These are phyloP conservation scores for Scedosporium dehoogii DNA, from an alignment of 2,329 filamentous ascomycete genomes.

Conservation along the genomic window DNA sequence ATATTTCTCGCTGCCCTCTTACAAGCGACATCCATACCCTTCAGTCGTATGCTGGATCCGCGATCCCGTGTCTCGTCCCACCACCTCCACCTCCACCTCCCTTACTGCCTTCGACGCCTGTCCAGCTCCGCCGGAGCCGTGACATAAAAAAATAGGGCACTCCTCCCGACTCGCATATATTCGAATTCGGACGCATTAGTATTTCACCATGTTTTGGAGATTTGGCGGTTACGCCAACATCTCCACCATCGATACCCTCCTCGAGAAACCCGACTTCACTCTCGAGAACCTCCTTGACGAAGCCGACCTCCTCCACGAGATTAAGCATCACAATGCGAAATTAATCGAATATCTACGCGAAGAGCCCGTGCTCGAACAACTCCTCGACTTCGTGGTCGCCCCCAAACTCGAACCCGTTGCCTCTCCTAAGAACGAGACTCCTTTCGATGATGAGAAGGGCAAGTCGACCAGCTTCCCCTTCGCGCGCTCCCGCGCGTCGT, in stretches of 20 bases:
- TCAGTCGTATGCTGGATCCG: constrained; percentile 3
- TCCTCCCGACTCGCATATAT: background rate
- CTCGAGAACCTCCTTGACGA: constrained; percentile 95
- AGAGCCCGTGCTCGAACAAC: constrained; percentile 69
- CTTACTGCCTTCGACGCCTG: background rate
- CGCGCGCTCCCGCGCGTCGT: constrained; percentile 43
- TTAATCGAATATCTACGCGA: constrained; percentile 92
- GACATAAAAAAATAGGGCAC: constrained; percentile 15
- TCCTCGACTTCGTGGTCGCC: constrained; percentile 86
- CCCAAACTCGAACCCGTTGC: constrained; percentile 54
- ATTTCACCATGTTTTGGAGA: constrained; percentile 90
- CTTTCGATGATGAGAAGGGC: constrained; percentile 27
- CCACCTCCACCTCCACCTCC: background rate
- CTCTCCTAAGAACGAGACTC: constrained; percentile 32
- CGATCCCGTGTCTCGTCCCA: background rate
- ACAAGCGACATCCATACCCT: background rate
- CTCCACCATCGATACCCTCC: constrained; percentile 90
- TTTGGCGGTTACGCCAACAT: constrained; percentile 98
- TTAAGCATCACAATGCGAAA: constrained; percentile 97
- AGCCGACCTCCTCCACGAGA: constrained; percentile 89
- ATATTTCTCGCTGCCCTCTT: background rate
- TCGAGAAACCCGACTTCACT: constrained; percentile 92
- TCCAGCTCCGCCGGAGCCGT: constrained; percentile 20
- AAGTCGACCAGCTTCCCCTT: constrained; percentile 33
- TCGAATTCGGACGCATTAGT: constrained; percentile 13